Conservation (phyloP, 2,329 filamentous ascomycete species). For the Aspergillus neoniger region DNA sequence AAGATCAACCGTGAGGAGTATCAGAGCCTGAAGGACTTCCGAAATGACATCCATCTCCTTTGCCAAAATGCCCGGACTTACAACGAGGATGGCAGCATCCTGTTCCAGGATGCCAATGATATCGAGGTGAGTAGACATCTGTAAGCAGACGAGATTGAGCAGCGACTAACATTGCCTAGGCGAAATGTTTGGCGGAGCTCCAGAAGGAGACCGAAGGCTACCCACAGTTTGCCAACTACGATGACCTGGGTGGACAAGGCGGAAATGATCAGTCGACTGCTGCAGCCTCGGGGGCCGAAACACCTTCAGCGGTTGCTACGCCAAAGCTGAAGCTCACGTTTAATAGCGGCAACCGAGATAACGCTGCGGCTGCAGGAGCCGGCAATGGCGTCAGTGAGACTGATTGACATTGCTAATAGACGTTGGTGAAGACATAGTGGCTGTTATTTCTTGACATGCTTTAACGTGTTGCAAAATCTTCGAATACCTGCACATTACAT, state of each 20-base stretch:
- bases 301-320: constrained; percentile 62
- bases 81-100: constrained; percentile 91
- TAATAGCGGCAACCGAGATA: constrained; percentile 45
- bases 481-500: constrained; percentile 14
- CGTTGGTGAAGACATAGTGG: constrained; percentile 18
- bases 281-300: constrained; percentile 53
- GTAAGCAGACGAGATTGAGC: not conserved
- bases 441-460: constrained; percentile 12
- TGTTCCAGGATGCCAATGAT: constrained; percentile 87
- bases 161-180: constrained; percentile 32
- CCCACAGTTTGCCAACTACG: constrained; percentile 60
- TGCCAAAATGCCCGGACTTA: constrained; percentile 92
- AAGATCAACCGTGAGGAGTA: constrained; percentile 98
- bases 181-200: constrained; percentile 55
- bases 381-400: constrained; percentile 21
- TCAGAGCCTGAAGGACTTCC: constrained; percentile 74
- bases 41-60: constrained; percentile 77
- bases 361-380: constrained; percentile 29
- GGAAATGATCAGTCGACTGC: constrained; percentile 54
- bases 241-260: constrained; percentile 45
- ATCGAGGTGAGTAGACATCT: constrained; percentile 72
- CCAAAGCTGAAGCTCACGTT: constrained; percentile 69
- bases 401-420: constrained; percentile 18
- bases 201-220: constrained; percentile 56
- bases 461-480: constrained; percentile 10